phyloP scores from a whole-genome alignment of 2,329 filamentous ascomycete species.

The Verticillium zaregamsianum region DNA sequence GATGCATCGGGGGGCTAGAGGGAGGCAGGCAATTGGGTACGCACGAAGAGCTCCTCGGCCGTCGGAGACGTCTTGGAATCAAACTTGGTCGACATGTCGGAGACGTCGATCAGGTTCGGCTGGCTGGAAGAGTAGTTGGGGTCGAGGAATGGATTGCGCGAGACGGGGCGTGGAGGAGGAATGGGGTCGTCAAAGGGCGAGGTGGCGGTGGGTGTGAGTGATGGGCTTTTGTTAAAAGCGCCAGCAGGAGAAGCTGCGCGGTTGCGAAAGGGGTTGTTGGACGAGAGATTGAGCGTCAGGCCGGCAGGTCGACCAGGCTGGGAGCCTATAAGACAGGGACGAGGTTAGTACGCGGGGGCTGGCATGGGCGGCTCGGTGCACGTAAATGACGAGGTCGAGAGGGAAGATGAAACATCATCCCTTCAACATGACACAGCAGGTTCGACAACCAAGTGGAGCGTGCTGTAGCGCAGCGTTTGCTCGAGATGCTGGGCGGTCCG shows the following conservation, averaged over 20 bases:
- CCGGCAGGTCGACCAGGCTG: slow-evolving; percentile 42
- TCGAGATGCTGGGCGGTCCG: slow-evolving; percentile 11
- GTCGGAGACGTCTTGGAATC: slow-evolving; percentile 45
- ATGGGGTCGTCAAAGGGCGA: slow-evolving; percentile 57
- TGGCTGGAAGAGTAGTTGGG: slow-evolving; percentile 31
- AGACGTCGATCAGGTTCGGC: slow-evolving; percentile 30
- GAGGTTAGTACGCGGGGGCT: slow-evolving; percentile 14
- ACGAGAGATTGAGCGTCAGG: slow-evolving; percentile 65
- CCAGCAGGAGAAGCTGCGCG: slow-evolving; percentile 58
- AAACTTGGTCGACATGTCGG: slow-evolving; percentile 42
- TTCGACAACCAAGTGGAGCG: slow-evolving; percentile 34
- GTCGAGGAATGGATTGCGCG: slow-evolving; percentile 74
- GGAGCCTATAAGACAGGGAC: slow-evolving; percentile 28
- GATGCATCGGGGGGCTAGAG: not conserved
- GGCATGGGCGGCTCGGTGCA: slow-evolving; percentile 28
- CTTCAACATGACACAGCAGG: slow-evolving; percentile 39
- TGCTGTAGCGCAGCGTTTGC: slow-evolving; percentile 11
- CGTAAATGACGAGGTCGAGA: slow-evolving; percentile 37
- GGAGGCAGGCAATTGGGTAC: slow-evolving; percentile 30
- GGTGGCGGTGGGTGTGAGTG: slow-evolving; percentile 38
- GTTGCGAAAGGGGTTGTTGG: slow-evolving; percentile 80
- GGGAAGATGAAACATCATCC: slow-evolving; percentile 43
- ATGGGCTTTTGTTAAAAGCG: slow-evolving; percentile 21
- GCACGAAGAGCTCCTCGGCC: slow-evolving; percentile 73
- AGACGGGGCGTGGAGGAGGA: slow-evolving; percentile 54